A percentile compares a stretch with the other conserved stretches of the same genome.
phyloP scores from a whole-genome alignment of 768 basidiomycete species.

The Phallus indusiatus region DNA sequence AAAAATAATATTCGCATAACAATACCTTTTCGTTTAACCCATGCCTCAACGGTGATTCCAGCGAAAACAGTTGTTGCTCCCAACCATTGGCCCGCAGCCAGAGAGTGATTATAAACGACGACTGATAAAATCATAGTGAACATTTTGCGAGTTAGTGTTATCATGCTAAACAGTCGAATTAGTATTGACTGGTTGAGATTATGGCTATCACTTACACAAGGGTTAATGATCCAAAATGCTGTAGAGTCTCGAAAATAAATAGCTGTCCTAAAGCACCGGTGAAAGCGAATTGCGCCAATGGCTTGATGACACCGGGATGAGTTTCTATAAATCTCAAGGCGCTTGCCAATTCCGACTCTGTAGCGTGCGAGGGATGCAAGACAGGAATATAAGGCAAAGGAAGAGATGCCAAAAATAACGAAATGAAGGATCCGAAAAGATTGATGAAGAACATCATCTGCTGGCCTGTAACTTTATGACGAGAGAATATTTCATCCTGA shows the following conservation, averaged over 20 bases:
- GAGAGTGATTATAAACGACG: conserved; percentile 77
- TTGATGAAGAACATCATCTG: conserved; percentile 99
- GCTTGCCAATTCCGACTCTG: conserved; percentile 51
- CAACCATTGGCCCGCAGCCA: conserved; percentile 81
- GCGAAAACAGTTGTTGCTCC: conserved; percentile 90
- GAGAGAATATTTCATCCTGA: conserved; percentile 90
- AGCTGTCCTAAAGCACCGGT: conserved; percentile 92
- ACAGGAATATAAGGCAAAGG: conserved; percentile 79
- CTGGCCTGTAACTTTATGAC: conserved; percentile 70
- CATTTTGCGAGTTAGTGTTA: conserved; percentile 92
- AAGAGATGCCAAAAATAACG: conserved; percentile 57
- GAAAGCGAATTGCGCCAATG: conserved; percentile 76
- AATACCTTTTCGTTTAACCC: conserved; percentile 78
- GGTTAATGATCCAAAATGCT: conserved; percentile 84
- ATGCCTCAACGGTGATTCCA: conserved; percentile 92
- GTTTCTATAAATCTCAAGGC: conserved; percentile 65
- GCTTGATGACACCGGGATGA: conserved; percentile 66
- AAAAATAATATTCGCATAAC: not conserved
- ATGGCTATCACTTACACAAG: conserved; percentile 53
- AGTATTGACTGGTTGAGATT: not conserved
- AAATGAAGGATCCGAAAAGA: conserved; percentile 68
- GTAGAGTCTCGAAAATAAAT: conserved; percentile 94
- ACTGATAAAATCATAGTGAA: conserved; percentile 98
- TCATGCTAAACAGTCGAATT: conserved; percentile 46
- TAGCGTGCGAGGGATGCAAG: conserved; percentile 56